Conservation (phyloP, 148 eudicot genomes). For the Persicaria tinctoria region DNA sequence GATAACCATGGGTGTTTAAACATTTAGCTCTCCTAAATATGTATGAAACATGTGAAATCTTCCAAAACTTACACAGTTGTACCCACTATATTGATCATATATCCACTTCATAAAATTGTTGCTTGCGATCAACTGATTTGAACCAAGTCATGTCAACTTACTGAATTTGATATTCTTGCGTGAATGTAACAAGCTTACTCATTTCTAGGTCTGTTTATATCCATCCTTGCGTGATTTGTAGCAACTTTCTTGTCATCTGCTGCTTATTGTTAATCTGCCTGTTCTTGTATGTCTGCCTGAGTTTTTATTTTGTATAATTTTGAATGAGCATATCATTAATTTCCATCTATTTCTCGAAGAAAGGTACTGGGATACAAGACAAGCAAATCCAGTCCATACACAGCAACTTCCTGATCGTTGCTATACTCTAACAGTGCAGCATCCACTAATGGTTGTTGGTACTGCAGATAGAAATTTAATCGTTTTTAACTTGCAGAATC, state of each 20-base stretch:
- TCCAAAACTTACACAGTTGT: not conserved
- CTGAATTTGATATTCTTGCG: no score
- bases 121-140: not conserved
- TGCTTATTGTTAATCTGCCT: not conserved
- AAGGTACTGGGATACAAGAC: conserved; percentile 96
- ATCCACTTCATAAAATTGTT: not conserved
- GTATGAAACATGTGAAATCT: not conserved
- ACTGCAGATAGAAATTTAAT: conserved; percentile 86
- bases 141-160: not conserved
- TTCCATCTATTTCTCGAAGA: conserved; percentile 1
- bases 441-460: conserved; percentile 93
- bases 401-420: conserved; percentile 94
- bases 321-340: not conserved
- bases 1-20: not conserved
- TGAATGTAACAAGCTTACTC: not conserved
- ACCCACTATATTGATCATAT: not conserved
- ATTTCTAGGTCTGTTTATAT: not conserved
- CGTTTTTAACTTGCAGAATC: conserved; percentile 78
- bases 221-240: not conserved
- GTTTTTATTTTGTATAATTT: not conserved
- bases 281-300: not conserved
- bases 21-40: no score
- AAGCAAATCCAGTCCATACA: conserved; percentile 60
- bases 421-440: conserved; percentile 70
- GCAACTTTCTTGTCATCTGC: not conserved